Evolutionary conservation across 106 monocot species (phyloP).

Genomic region (Allium fistulosum): DNA sequence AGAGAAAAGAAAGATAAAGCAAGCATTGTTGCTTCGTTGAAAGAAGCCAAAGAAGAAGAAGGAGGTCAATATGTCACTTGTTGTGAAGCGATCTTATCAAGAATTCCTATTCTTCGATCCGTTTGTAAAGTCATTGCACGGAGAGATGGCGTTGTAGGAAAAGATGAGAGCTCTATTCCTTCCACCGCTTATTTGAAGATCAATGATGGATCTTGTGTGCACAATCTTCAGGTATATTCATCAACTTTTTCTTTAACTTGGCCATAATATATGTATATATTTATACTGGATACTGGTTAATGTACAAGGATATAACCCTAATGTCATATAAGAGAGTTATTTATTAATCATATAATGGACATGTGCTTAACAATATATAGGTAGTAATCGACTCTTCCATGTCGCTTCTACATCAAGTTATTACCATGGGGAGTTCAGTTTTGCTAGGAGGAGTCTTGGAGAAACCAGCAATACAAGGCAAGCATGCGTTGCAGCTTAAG

Average conservation of each 20-base stretch:
- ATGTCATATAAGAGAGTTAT: too few species aligned
- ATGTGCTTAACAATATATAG: constrained; percentile 19
- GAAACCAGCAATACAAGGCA: constrained; percentile 10
- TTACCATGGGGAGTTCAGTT: constrained; percentile 48
- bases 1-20: constrained; percentile 18
- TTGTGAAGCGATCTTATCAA: constrained; percentile 36
- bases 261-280: too few species aligned
- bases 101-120: constrained; percentile 37
- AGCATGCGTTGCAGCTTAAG: constrained; percentile 42
- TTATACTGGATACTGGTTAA: too few species aligned
- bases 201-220: constrained; percentile 70
- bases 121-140: constrained; percentile 22
- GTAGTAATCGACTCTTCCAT: constrained; percentile 44
- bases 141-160: neutral
- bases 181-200: constrained; percentile 31
- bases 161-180: neutral
- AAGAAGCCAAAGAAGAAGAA: neutral
- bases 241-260: too few species aligned
- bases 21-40: neutral
- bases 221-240: constrained; percentile 53
- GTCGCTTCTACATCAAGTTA: constrained; percentile 35
- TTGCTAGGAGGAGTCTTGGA: constrained; percentile 60
- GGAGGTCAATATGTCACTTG: constrained; percentile 29
- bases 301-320: neutral
- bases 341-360: too few species aligned